A percentile compares a stretch with the other conserved stretches of the same genome.
Evolutionary conservation across 1,284 basidiomycete genomes (phyloP).

Genomic region (Athelia psychrophila): DNA sequence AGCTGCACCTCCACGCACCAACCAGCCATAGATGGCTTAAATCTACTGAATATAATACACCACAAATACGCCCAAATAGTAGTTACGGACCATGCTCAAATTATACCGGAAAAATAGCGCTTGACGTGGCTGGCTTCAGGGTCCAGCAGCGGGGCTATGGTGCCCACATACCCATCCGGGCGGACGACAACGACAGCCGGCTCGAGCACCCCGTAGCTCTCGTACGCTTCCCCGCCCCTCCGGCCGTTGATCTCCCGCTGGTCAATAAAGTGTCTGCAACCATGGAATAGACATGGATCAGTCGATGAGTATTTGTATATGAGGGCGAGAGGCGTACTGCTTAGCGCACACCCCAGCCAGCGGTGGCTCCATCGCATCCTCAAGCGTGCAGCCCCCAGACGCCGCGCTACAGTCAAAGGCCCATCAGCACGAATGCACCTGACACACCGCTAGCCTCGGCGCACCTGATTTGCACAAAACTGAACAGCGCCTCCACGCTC

Average conservation of each 20-base stretch:
- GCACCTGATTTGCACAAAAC: constrained; percentile 60
- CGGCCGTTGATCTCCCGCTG: constrained; percentile 34
- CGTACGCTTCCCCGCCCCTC: constrained; percentile 46
- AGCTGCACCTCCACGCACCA: no score
- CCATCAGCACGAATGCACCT: constrained; percentile 13
- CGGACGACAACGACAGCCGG: constrained; percentile 62
- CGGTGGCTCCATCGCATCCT: constrained; percentile 46
- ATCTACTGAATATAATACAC: no score
- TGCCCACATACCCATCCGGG: constrained; percentile 74
- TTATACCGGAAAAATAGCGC: no score
- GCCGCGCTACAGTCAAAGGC: constrained; percentile 23
- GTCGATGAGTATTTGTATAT: not conserved
- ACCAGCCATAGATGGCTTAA: no score
- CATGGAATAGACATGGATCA: constrained; percentile 5
- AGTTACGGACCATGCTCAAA: no score
- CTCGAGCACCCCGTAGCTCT: constrained; percentile 53
- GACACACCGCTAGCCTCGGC: no score
- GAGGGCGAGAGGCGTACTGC: constrained; percentile 39
- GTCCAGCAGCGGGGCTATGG: constrained; percentile 42
- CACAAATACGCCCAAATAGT: no score
- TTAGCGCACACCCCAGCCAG: constrained; percentile 62
- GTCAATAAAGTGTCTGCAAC: constrained; percentile 47
- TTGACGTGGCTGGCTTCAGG: no score
- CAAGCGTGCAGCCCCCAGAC: constrained; percentile 37
- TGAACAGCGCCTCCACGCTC: constrained; percentile 42